phyloP scores from a whole-genome alignment of 2,329 filamentous ascomycete species.

The Colletotrichum cuscutae region DNA sequence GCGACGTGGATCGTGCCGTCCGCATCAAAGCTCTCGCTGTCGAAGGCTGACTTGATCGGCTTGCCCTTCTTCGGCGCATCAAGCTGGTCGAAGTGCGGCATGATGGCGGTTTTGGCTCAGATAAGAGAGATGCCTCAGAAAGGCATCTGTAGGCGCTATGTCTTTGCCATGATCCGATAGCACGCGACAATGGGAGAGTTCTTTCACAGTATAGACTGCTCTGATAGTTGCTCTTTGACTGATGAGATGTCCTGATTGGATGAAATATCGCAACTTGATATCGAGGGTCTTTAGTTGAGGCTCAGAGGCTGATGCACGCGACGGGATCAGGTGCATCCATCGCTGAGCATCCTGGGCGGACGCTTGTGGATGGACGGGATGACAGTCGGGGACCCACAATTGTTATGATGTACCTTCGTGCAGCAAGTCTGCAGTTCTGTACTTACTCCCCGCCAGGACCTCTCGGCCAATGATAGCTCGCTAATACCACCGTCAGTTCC shows the following conservation, averaged over 20 bases:
- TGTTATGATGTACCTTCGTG: not conserved
- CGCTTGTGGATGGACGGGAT: constrained; percentile 20
- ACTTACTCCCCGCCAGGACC: fast-evolving
- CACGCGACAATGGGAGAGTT: not conserved
- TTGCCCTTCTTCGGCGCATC: constrained; percentile 66
- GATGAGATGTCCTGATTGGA: not conserved
- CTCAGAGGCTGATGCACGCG: constrained; percentile 25
- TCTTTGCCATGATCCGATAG: constrained; percentile 28
- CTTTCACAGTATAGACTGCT: not conserved
- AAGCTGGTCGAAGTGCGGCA: constrained; percentile 61
- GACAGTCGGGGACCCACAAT: constrained; percentile 1
- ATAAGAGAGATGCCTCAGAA: constrained; percentile 33
- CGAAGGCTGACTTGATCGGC: constrained; percentile 75
- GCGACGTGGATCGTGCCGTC: constrained; percentile 88
- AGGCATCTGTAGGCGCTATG: constrained; percentile 26
- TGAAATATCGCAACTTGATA: not conserved
- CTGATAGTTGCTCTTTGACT: not conserved
- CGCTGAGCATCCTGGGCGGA: not conserved
- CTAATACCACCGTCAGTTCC: not conserved
- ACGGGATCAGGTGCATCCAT: constrained; percentile 12
- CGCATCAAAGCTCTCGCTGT: constrained; percentile 88
- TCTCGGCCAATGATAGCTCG: not conserved
- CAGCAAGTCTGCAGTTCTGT: not conserved
- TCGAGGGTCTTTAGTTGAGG: constrained; percentile 17
- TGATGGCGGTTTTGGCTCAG: constrained; percentile 42